Evolutionary conservation across 352 stramenopile species (phyloP).

Genomic region (Aphanomyces stellatus): DNA sequence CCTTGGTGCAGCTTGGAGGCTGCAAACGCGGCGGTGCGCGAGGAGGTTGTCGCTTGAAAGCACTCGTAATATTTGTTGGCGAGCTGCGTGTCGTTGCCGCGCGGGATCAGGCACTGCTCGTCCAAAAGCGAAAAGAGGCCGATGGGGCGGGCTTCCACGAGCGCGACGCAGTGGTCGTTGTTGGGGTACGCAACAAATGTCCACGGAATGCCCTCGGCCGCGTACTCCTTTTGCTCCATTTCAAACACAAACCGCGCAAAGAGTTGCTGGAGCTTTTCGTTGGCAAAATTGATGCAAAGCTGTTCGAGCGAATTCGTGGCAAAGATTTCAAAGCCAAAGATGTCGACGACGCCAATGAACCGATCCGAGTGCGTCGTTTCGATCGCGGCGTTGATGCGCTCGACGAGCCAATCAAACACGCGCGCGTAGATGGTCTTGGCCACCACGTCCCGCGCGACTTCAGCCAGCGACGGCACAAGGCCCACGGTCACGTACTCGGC

Average conservation of each 20-base stretch:
- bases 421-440: conserved; percentile 85
- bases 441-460: conserved; percentile 47
- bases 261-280: conserved; percentile 82
- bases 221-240: conserved; percentile 80
- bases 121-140: conserved; percentile 78
- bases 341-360: conserved; percentile 88
- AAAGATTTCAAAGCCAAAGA: conserved; percentile 89
- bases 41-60: conserved; percentile 49
- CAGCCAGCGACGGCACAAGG: conserved; percentile 23
- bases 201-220: conserved; percentile 82
- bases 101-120: conserved; percentile 78
- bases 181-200: conserved; percentile 83
- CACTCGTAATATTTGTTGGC: conserved; percentile 80
- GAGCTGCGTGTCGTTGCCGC: conserved; percentile 73
- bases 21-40: no score
- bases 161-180: conserved; percentile 69
- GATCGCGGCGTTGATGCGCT: conserved; percentile 81
- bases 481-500: conserved; percentile 55
- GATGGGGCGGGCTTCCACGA: conserved; percentile 68
- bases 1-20: conserved; percentile 26
- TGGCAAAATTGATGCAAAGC: conserved; percentile 84
- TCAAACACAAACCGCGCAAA: conserved; percentile 77
- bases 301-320: conserved; percentile 88
- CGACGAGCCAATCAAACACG: conserved; percentile 92
- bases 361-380: conserved; percentile 26